A percentile compares a stretch with the other conserved stretches of the same genome.
phyloP scores from a whole-genome alignment of 331 rosid genomes.

The Acacia pycnantha region DNA sequence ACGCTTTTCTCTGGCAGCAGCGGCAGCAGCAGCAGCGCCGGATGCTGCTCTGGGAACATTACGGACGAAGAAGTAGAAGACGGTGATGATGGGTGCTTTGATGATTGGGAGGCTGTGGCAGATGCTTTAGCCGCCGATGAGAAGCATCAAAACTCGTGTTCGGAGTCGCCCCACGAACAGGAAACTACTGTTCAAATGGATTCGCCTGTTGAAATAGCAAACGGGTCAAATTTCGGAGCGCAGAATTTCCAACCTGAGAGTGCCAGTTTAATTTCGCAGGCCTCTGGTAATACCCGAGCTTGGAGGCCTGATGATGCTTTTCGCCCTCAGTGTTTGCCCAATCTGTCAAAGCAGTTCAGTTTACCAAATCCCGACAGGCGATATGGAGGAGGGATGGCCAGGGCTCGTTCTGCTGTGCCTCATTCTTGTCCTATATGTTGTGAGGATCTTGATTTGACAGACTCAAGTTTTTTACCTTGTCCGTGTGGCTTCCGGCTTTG shows the following conservation, averaged over 20 bases:
- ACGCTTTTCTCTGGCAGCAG: constrained; percentile 68
- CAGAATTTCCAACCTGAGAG: constrained; percentile 36
- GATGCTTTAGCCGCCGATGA: constrained; percentile 95
- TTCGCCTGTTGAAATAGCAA: constrained; percentile 31
- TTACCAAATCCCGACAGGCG: constrained; percentile 59
- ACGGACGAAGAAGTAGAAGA: constrained; percentile 60
- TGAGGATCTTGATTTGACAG: constrained; percentile 91
- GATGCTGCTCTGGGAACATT: constrained; percentile 78
- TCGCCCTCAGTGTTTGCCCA: constrained; percentile 92
- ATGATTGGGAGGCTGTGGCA: constrained; percentile 99
- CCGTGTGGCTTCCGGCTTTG: constrained; percentile 90
- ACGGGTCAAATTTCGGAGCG: constrained; percentile 31
- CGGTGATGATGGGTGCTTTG: constrained; percentile 80
- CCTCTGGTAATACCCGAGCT: constrained; percentile 51
- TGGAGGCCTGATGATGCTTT: constrained; percentile 96
- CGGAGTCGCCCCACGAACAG: constrained; percentile 37
- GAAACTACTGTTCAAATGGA: constrained; percentile 36
- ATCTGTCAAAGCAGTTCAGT: constrained; percentile 78
- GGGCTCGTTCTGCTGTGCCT: constrained; percentile 52
- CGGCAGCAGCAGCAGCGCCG: constrained; percentile 55
- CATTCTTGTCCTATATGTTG: constrained; percentile 86
- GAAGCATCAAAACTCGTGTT: constrained; percentile 43
- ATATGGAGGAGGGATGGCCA: constrained; percentile 58
- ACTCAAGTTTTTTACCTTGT: constrained; percentile 86
- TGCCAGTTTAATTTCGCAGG: constrained; percentile 37